These are phyloP conservation scores for Herpetomonas samuelpessoai DNA, from an alignment of 208 protist species.

Conservation along the genomic window DNA sequence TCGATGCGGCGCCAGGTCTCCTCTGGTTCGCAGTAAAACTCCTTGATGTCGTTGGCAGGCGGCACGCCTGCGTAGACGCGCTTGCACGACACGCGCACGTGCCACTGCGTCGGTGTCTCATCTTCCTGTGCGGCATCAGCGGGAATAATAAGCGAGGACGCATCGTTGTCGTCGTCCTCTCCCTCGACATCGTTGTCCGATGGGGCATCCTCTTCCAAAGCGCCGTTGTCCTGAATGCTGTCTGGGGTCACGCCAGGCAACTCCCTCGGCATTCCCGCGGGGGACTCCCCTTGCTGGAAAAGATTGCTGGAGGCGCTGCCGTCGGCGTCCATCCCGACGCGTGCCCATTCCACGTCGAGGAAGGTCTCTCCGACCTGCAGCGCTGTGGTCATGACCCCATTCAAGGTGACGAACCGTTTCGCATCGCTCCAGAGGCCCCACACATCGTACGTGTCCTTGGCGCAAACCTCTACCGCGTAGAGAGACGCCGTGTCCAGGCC, in stretches of 20 bases:
- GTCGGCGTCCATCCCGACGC: conserved; percentile 18
- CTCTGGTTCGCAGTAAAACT: conserved; percentile 49
- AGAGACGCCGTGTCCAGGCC: conserved; percentile 60
- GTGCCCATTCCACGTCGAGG: conserved; percentile 78
- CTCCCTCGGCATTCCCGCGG: no score
- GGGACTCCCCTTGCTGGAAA: conserved; percentile 5
- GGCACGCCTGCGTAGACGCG: conserved; percentile 72
- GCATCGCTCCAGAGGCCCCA: conserved; percentile 91
- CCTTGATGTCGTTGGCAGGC: conserved; percentile 42
- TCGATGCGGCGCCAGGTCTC: conserved; percentile 53
- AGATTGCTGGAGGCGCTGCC: neutral
- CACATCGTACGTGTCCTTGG: conserved; percentile 90
- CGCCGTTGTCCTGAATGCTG: conserved; percentile 1
- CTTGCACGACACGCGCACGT: conserved; percentile 70
- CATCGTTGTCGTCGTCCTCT: neutral
- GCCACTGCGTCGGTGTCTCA: conserved; percentile 77
- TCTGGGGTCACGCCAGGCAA: no score
- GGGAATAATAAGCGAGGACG: conserved; percentile 12
- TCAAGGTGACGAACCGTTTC: conserved; percentile 75
- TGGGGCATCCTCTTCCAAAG: neutral
- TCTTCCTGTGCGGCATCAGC: conserved; percentile 49
- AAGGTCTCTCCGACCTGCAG: conserved; percentile 80
- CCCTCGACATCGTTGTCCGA: conserved; percentile 2
- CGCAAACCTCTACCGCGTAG: conserved; percentile 85
- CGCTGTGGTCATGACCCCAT: conserved; percentile 52